Conservation (phyloP, 495 filamentous ascomycete genomes). For the Talaromyces borbonicus region DNA sequence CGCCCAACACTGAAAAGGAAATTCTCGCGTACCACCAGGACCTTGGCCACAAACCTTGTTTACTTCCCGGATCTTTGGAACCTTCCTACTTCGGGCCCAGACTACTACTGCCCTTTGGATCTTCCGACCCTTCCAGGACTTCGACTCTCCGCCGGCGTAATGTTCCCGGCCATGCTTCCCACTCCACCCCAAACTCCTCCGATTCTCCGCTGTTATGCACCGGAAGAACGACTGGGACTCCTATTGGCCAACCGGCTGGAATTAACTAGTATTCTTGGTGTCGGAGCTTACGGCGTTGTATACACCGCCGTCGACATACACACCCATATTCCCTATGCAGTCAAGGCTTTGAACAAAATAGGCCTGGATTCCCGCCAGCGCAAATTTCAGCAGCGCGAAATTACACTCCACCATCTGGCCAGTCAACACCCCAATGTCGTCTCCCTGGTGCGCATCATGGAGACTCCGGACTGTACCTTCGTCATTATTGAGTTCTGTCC, state of each 20-base stretch:
- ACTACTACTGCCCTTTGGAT: constrained; percentile 2
- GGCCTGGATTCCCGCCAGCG: constrained; percentile 80
- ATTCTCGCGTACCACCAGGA: neutral
- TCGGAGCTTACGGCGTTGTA: constrained; percentile 94
- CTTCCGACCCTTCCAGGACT: neutral
- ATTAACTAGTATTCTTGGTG: constrained; percentile 76
- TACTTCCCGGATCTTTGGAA: neutral
- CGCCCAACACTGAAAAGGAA: too few species aligned
- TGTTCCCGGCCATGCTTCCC: constrained; percentile 45
- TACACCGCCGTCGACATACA: constrained; percentile 87
- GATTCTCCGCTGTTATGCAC: constrained; percentile 42
- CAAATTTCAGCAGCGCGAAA: constrained; percentile 87
- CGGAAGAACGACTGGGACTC: constrained; percentile 81
- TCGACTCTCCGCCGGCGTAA: constrained; percentile 15
- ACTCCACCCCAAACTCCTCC: constrained; percentile 53
- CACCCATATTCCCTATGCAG: constrained; percentile 75
- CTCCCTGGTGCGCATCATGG: constrained; percentile 88
- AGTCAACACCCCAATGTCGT: constrained; percentile 89
- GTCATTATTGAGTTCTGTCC: constrained; percentile 97
- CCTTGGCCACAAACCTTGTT: too few species aligned
- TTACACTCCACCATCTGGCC: constrained; percentile 80
- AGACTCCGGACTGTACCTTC: constrained; percentile 85
- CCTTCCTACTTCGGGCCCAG: neutral
- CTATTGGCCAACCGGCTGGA: constrained; percentile 74
- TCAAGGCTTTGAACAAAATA: constrained; percentile 92